phyloP scores from a whole-genome alignment of 331 rosid species.

The Malus hybrid region DNA sequence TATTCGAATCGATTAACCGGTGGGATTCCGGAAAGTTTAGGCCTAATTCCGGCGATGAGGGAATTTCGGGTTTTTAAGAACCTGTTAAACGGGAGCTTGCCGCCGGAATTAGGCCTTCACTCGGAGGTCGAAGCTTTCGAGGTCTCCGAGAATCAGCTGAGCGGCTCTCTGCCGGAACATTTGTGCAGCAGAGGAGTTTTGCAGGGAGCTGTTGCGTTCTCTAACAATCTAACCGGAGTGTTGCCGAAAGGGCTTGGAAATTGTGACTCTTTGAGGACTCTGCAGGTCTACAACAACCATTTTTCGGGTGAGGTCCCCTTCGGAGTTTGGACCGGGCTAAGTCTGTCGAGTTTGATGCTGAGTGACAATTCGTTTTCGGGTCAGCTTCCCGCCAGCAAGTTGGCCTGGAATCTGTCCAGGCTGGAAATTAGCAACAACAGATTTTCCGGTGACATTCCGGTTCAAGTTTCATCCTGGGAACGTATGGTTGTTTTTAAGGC shows the following conservation, averaged over 20 bases:
- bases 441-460: conserved; percentile 56
- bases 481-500: conserved; percentile 59
- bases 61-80: conserved; percentile 40
- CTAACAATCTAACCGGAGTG: conserved; percentile 47
- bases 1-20: conserved; percentile 49
- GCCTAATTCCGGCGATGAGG: conserved; percentile 33
- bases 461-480: conserved; percentile 32
- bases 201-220: conserved; percentile 45
- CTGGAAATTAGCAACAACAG: conserved; percentile 55
- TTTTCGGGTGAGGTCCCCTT: conserved; percentile 66
- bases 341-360: conserved; percentile 44
- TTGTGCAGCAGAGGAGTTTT: conserved; percentile 50
- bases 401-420: conserved; percentile 48
- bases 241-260: conserved; percentile 59
- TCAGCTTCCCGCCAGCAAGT: conserved; percentile 42
- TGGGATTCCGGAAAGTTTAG: conserved; percentile 51
- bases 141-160: conserved; percentile 49
- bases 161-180: conserved; percentile 62
- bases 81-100: conserved; percentile 62
- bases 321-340: conserved; percentile 52
- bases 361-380: conserved; percentile 65
- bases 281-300: conserved; percentile 46
- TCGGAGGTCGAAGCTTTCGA: conserved; percentile 55
- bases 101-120: conserved; percentile 56
- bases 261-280: conserved; percentile 33